These are phyloP conservation scores for Pleurotus ostreatus DNA, from an alignment of 768 basidiomycete genomes.

Conservation along the genomic window DNA sequence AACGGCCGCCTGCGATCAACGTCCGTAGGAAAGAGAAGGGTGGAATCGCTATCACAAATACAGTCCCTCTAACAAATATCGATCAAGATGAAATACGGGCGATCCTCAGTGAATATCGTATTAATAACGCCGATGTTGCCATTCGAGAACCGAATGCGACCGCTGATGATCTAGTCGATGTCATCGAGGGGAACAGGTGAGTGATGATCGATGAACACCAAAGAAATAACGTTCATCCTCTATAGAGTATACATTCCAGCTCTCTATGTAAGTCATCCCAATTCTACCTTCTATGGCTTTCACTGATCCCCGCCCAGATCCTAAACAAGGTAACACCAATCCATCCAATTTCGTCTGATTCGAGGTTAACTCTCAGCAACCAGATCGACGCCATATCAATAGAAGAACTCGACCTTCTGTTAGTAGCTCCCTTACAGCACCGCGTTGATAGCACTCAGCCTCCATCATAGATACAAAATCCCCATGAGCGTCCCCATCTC, in stretches of 20 bases:
- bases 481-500: conserved; percentile 94
- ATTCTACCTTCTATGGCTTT: neutral
- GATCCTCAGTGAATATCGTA: conserved; percentile 86
- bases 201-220: conserved; percentile 12
- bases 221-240: neutral
- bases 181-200: conserved; percentile 91
- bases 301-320: conserved; percentile 38
- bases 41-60: conserved; percentile 92
- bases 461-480: conserved; percentile 69
- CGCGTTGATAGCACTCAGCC: neutral
- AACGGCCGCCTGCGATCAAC: conserved; percentile 82
- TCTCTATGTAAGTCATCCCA: conserved; percentile 62
- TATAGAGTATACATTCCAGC: conserved; percentile 90
- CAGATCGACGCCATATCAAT: conserved; percentile 98
- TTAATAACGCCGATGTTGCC: conserved; percentile 86
- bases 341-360: neutral
- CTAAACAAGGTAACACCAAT: conserved; percentile 67
- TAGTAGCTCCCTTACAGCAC: conserved; percentile 20
- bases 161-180: conserved; percentile 94
- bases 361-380: neutral
- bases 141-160: conserved; percentile 92
- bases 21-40: conserved; percentile 90
- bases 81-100: conserved; percentile 97
- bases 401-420: conserved; percentile 93
- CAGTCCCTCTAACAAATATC: conserved; percentile 92